Percentiles rank a stretch among this genome's conserved stretches.
These are phyloP conservation scores for Cyberlindnera lachancei DNA, from an alignment of 805 yeast species.

Conservation along the genomic window DNA sequence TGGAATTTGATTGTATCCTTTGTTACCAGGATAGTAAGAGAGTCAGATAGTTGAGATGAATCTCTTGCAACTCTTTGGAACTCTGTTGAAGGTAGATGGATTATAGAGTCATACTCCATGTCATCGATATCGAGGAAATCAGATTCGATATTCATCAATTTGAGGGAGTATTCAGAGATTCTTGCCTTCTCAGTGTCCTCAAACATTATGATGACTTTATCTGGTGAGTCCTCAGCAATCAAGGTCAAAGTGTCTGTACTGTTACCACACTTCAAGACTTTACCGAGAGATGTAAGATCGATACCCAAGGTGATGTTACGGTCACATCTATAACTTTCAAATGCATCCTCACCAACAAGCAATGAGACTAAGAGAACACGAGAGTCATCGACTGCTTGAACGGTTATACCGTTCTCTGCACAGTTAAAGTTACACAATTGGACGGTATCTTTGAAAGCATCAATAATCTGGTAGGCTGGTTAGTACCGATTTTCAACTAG, in stretches of 20 bases:
- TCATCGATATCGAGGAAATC: conserved; percentile 92
- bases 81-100: conserved; percentile 82
- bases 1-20: conserved; percentile 88
- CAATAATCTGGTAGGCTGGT: conserved; percentile 49
- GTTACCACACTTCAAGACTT: conserved; percentile 86
- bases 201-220: conserved; percentile 68
- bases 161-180: conserved; percentile 83
- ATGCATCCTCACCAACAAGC: conserved; percentile 81
- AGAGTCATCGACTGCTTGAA: conserved; percentile 97
- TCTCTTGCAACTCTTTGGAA: conserved; percentile 88
- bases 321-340: conserved; percentile 91
- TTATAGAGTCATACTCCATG: conserved; percentile 79
- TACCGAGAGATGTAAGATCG: conserved; percentile 79
- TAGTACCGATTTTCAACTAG: conserved; percentile 24
- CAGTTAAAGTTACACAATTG: conserved; percentile 95
- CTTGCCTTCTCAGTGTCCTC: conserved; percentile 90
- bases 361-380: conserved; percentile 88
- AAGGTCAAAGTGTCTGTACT: conserved; percentile 82
- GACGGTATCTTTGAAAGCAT: conserved; percentile 90
- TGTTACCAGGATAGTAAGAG: conserved; percentile 76
- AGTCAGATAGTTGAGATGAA: conserved; percentile 78
- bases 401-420: conserved; percentile 88
- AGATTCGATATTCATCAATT: conserved; percentile 93
- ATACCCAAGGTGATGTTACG: conserved; percentile 87
- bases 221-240: conserved; percentile 85